Percentiles rank a stretch among this genome's conserved stretches.
Evolutionary conservation across 192 early-diverging fungal species (phyloP).

Genomic region (Backusella parvicylindrica): DNA sequence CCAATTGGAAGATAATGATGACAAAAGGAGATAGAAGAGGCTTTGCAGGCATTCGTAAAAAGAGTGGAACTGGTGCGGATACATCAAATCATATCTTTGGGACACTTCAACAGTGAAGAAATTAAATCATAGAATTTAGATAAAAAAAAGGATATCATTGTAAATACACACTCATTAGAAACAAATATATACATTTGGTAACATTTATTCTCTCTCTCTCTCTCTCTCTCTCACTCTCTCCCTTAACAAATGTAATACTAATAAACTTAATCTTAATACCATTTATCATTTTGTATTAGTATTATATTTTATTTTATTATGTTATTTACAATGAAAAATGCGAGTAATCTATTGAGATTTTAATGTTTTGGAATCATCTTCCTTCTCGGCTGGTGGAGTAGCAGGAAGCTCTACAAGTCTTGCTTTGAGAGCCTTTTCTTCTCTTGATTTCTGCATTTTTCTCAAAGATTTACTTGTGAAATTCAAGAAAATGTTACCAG

Average conservation of each 20-base stretch:
- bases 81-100: conserved; percentile 12
- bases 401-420: background rate
- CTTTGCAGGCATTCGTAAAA: conserved; percentile 43
- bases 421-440: background rate
- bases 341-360: background rate
- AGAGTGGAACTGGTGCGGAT: background rate
- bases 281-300: background rate
- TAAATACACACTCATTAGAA: background rate
- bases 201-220: background rate
- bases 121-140: background rate
- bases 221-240: background rate
- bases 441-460: background rate
- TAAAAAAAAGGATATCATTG: background rate
- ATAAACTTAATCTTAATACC: background rate
- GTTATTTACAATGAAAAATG: background rate
- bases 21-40: conserved; percentile 49
- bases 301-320: background rate
- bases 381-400: background rate
- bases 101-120: background rate
- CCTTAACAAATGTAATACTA: background rate
- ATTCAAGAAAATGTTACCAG: background rate
- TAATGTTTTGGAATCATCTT: background rate
- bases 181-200: background rate
- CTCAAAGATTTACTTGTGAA: background rate
- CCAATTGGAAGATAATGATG: conserved; percentile 57